Percentiles rank a stretch among this genome's conserved stretches.
phyloP scores from a whole-genome alignment of 345 rosid species.

The Citrus hindsii region DNA sequence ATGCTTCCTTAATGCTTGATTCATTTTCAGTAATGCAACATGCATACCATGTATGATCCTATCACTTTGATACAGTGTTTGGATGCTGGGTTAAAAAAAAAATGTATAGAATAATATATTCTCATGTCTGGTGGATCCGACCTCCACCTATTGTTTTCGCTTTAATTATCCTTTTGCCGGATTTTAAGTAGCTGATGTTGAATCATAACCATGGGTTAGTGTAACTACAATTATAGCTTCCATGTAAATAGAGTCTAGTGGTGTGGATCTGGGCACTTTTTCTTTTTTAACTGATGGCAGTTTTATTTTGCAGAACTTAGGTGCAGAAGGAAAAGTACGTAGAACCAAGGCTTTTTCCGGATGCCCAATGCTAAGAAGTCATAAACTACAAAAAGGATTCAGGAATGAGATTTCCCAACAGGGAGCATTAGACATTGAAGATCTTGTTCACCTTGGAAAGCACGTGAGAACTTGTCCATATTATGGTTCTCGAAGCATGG shows the following conservation, averaged over 20 bases:
- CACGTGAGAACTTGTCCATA: constrained; percentile 80
- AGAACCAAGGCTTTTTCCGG: constrained; percentile 56
- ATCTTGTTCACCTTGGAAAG: constrained; percentile 74
- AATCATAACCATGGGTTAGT: background rate
- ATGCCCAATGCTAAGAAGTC: constrained; percentile 85
- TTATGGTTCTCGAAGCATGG: constrained; percentile 81
- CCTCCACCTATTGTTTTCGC: background rate
- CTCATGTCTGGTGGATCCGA: background rate
- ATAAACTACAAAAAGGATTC: constrained; percentile 59
- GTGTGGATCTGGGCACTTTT: background rate
- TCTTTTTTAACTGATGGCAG: constrained; percentile 12
- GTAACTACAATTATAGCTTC: background rate
- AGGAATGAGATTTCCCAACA: constrained; percentile 45
- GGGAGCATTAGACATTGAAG: constrained; percentile 86
- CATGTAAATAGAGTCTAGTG: background rate
- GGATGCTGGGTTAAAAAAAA: background rate
- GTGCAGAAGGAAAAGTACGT: constrained; percentile 45
- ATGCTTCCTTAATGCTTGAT: background rate
- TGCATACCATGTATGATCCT: background rate
- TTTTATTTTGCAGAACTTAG: constrained; percentile 45
- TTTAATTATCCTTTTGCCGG: background rate
- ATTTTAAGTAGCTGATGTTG: background rate
- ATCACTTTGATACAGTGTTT: background rate
- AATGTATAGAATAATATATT: background rate
- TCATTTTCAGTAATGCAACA: background rate